phyloP scores from a whole-genome alignment of 306 rosid genomes.

The Fagus sylvatica region DNA sequence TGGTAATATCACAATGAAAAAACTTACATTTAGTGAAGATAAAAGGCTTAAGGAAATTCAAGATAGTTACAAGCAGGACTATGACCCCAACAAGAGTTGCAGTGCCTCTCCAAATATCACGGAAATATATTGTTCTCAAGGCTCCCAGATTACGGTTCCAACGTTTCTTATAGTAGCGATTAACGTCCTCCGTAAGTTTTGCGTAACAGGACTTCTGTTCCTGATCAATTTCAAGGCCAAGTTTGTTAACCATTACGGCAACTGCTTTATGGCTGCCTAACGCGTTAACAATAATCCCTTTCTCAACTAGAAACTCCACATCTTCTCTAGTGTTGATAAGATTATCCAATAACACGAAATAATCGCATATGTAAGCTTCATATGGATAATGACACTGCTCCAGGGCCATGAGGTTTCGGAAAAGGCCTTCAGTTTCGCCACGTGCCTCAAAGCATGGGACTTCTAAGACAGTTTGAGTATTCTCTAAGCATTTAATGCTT shows the following conservation, averaged over 20 bases:
- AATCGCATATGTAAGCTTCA: conserved; percentile 17
- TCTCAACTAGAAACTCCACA: conserved; percentile 20
- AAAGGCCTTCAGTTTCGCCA: conserved; percentile 7
- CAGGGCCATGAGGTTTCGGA: conserved; percentile 35
- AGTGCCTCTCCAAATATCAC: conserved; percentile 33
- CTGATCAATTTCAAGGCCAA: conserved; percentile 7
- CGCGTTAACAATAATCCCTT: conserved; percentile 1
- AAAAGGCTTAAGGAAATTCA: background rate
- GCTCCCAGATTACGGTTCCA: conserved; percentile 22
- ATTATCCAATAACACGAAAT: conserved; percentile 21
- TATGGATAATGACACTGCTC: conserved; percentile 29
- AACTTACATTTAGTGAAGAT: no score
- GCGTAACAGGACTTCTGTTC: background rate
- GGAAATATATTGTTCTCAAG: conserved; percentile 27
- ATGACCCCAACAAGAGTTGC: conserved; percentile 25
- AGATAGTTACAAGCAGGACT: background rate
- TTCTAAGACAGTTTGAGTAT: background rate
- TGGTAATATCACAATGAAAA: no score
- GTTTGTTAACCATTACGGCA: conserved; percentile 10
- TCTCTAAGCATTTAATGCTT: rapidly evolving
- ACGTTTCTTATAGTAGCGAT: background rate
- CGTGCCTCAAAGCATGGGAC: conserved; percentile 5
- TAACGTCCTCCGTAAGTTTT: background rate
- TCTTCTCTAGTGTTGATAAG: conserved; percentile 26
- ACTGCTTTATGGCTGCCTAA: conserved; percentile 27